Evolutionary conservation across 768 basidiomycete species (phyloP), one percentile per base, ranked within the genome.

Genomic region (Kwoniella dejecticola): DNA sequence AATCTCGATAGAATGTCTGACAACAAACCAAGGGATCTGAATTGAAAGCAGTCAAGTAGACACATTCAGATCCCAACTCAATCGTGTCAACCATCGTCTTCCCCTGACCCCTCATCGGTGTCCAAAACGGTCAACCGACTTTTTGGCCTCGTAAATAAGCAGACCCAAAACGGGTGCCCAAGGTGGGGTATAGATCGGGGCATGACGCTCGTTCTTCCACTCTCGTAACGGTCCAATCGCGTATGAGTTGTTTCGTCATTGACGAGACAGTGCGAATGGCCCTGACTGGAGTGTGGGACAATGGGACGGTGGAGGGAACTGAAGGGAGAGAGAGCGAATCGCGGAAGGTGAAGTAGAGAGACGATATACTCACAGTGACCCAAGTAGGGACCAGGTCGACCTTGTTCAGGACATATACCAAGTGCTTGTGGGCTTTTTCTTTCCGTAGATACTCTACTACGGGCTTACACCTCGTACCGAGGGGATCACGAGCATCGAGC

Each of bases 301-400:
- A 33, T 46, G 26, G 61, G 50, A 44, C 49, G 45, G 52, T 48
- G 30, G 41, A 33, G 19, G 29, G 62, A 40, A 24, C 50, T 48
- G 27, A 29, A 30, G 62, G 45, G 42, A 48, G 38, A 55, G 52
- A 15, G 40, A 48, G 17, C 31, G 15, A 23, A 46, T 41, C 46
- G 26, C 59, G 33, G 57, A 33, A 59, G 40, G 36, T 47, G 46
- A 52, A 58, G 42, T 31, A 31, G n/a, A n/a, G n/a, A n/a, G n/a
- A n/a, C n/a, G n/a, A n/a, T n/a, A 4, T 47, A 83, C 90, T 80
- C 79, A 94, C 94, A 8, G 95, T 97, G 41, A 96, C 95, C 95
- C 95, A 99, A 71, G 91, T 96, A 6, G 95, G 96, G 12, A 99
- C 94, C 57, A 99, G 81, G 80, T 99, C 95, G 75, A 95, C 96